Percentiles rank a stretch among this genome's conserved stretches.
These are phyloP conservation scores for Globisporangium carolinianum DNA, from an alignment of 352 stramenopile species.

Conservation along the genomic window DNA sequence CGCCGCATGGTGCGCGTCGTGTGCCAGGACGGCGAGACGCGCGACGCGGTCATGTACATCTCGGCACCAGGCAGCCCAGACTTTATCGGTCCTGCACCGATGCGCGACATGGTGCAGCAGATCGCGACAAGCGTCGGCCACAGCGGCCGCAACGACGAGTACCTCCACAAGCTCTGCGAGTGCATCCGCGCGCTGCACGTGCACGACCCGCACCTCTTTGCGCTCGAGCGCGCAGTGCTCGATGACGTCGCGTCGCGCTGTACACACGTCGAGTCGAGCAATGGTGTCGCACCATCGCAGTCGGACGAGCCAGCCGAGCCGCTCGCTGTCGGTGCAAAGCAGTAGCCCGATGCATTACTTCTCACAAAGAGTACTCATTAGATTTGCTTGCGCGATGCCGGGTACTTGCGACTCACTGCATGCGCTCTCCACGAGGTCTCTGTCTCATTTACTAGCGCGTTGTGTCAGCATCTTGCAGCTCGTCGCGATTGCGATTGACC, in stretches of 20 bases:
- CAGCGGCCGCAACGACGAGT: slow-evolving; percentile 82
- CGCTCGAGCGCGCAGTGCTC: slow-evolving; percentile 60
- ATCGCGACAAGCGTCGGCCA: slow-evolving; percentile 64
- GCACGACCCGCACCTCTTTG: slow-evolving; percentile 63
- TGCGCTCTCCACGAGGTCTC: no score
- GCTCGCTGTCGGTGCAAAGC: not conserved
- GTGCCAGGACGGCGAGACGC: slow-evolving; percentile 59
- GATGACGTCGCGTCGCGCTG: slow-evolving; percentile 28
- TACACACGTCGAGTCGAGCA: no score
- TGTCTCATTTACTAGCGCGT: no score
- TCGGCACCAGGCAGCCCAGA: slow-evolving; percentile 76
- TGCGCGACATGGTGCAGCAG: slow-evolving; percentile 74
- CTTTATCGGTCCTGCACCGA: slow-evolving; percentile 64
- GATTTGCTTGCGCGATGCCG: no score
- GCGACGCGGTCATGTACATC: slow-evolving; percentile 79
- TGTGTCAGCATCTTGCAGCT: no score
- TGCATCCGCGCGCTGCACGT: slow-evolving; percentile 74
- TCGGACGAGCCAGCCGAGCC: no score
- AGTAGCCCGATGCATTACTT: not conserved
- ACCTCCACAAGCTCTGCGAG: slow-evolving; percentile 75
- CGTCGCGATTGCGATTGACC: no score
- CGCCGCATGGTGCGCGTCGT: slow-evolving; percentile 68
- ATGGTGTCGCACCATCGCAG: no score
- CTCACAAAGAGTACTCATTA: no score
- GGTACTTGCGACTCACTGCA: no score